These are phyloP conservation scores for Albifimbria verrucaria DNA, from an alignment of 2,329 filamentous ascomycete species.

Conservation along the genomic window DNA sequence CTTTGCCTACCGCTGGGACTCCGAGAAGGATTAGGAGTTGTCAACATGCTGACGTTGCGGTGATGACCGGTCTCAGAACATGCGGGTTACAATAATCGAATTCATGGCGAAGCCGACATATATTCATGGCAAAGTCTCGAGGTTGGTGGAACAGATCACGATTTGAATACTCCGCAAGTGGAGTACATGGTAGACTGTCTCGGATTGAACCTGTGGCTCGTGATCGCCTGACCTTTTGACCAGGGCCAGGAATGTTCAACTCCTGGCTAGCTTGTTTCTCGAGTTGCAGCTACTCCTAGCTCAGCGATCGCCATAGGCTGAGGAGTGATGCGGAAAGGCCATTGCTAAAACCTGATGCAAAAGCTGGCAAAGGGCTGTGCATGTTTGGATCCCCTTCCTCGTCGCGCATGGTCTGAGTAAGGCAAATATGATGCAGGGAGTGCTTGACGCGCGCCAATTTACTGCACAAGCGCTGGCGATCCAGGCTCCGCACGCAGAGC, in stretches of 20 bases:
- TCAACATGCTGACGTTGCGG: no score
- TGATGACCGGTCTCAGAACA: neutral
- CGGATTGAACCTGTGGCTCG: neutral
- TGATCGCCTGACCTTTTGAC: neutral
- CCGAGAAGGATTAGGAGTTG: no score
- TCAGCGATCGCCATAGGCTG: neutral
- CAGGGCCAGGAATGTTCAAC: neutral
- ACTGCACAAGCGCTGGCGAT: no score
- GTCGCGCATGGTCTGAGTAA: no score
- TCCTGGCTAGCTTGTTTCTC: neutral
- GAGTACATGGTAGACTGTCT: neutral
- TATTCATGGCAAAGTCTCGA: neutral
- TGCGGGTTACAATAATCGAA: neutral
- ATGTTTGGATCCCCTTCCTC: no score
- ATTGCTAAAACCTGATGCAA: neutral
- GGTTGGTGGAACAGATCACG: neutral
- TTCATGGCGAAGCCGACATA: neutral
- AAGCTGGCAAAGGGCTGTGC: neutral
- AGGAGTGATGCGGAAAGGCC: neutral
- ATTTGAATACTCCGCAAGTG: neutral
- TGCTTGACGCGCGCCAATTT: neutral
- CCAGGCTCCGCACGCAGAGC: no score
- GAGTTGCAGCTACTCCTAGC: neutral
- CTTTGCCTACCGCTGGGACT: neutral
- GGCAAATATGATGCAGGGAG: no score